Conservation (phyloP, 2,329 filamentous ascomycete genomes). For the Aspergillus melleus region DNA sequence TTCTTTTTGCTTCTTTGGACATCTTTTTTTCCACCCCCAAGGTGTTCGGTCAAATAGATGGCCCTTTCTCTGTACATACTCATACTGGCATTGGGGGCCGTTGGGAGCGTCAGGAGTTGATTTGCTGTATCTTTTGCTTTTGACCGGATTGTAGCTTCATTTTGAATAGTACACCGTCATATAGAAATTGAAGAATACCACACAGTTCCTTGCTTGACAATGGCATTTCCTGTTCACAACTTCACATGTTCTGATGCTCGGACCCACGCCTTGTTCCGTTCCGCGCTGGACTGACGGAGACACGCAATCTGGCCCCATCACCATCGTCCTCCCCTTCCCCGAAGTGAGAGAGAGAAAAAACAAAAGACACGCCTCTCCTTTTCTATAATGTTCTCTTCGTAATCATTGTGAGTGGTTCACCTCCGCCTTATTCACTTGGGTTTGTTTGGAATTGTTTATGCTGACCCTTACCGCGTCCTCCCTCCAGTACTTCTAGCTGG, state of each 20-base stretch:
- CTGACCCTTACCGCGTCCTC: neutral
- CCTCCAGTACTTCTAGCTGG: conserved; percentile 12
- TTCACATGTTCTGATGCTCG: conserved; percentile 7
- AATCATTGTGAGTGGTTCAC: conserved; percentile 10
- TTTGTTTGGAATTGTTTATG: conserved; percentile 14
- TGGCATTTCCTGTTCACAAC: neutral
- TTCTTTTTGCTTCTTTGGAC: neutral
- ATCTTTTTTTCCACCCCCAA: conserved; percentile 13
- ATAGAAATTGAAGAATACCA: neutral
- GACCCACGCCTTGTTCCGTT: conserved; percentile 24
- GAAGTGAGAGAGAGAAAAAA: neutral
- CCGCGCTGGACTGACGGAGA: conserved; percentile 20
- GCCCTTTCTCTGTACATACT: conserved; percentile 1
- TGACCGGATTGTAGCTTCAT: neutral
- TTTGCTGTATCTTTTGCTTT: conserved; percentile 14
- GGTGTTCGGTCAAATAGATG: conserved; percentile 11
- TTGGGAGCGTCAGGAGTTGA: conserved; percentile 2
- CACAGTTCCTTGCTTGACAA: neutral
- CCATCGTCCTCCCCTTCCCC: neutral
- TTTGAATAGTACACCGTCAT: neutral
- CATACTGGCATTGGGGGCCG: neutral
- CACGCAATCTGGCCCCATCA: conserved; percentile 22
- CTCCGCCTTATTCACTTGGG: neutral
- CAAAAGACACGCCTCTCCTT: neutral
- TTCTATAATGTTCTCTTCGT: conserved; percentile 19